phyloP scores from a whole-genome alignment of 495 filamentous ascomycete species.

The Lophium mytilinum region DNA sequence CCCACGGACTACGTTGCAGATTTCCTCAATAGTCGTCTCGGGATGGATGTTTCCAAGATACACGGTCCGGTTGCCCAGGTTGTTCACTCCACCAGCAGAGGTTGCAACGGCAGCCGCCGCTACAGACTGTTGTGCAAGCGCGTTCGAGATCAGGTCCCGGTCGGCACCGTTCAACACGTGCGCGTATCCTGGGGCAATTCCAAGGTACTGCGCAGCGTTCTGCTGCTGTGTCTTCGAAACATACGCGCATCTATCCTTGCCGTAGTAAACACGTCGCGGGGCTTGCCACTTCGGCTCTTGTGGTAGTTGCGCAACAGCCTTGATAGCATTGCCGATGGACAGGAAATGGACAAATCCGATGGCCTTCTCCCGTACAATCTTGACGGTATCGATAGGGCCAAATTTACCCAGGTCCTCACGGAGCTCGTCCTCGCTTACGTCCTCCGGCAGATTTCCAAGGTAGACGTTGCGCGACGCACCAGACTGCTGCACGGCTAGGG shows the following conservation, averaged over 20 bases:
- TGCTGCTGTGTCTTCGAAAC: constrained; percentile 99
- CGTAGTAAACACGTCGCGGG: constrained; percentile 92
- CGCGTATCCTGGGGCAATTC: constrained; percentile 95
- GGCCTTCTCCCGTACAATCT: constrained; percentile 95
- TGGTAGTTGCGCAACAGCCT: constrained; percentile 93
- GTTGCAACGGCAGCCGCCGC: constrained; percentile 95
- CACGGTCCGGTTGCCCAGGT: constrained; percentile 93
- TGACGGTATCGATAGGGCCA: constrained; percentile 91
- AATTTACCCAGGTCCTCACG: constrained; percentile 96
- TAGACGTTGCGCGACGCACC: constrained; percentile 98
- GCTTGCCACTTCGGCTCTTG: constrained; percentile 96
- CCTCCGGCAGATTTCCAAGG: constrained; percentile 85
- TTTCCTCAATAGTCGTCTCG: constrained; percentile 96
- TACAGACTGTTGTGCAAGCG: constrained; percentile 93
- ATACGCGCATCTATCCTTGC: constrained; percentile 96
- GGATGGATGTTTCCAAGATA: constrained; percentile 98
- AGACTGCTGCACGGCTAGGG: constrained; percentile 91
- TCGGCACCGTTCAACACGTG: constrained; percentile 93
- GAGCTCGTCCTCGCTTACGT: constrained; percentile 81
- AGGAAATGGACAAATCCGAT: constrained; percentile 98
- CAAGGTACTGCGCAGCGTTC: constrained; percentile 95
- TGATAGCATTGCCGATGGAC: constrained; percentile 96
- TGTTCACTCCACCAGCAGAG: constrained; percentile 91
- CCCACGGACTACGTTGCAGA: constrained; percentile 41
- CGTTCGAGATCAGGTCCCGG: constrained; percentile 89